A percentile compares a stretch with the other conserved stretches of the same genome.
Conservation (phyloP, 2,329 filamentous ascomycete species). For the Didymella lethalis region DNA sequence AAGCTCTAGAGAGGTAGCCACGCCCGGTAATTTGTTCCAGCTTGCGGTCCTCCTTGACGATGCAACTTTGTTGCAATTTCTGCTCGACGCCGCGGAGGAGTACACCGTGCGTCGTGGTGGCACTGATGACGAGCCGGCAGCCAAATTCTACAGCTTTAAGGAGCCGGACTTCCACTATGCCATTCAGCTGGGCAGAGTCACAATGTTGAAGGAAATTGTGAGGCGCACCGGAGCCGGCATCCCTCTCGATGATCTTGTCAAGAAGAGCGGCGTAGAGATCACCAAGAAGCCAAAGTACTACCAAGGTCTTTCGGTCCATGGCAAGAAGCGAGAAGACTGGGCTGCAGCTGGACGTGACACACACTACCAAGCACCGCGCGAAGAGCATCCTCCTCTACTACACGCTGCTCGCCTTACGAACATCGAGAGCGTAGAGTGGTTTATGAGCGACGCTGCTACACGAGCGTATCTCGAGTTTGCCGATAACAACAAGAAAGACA, state of each 20-base stretch:
- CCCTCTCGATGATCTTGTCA: slow-evolving; percentile 71
- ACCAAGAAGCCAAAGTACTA: slow-evolving; percentile 75
- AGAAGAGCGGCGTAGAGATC: slow-evolving; percentile 69
- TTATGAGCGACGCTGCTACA: slow-evolving; percentile 73
- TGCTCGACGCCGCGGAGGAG: slow-evolving; percentile 30
- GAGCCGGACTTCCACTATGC: slow-evolving; percentile 43
- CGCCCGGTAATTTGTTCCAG: slow-evolving; percentile 38
- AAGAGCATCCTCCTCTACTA: slow-evolving; percentile 64
- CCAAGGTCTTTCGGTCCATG: slow-evolving; percentile 70
- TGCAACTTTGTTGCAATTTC: slow-evolving; percentile 25
- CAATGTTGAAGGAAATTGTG: slow-evolving; percentile 71
- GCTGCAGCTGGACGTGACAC: slow-evolving; percentile 45
- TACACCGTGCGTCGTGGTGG: slow-evolving; percentile 16
- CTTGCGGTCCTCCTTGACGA: slow-evolving; percentile 41
- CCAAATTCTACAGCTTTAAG: slow-evolving; percentile 26
- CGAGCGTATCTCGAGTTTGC: slow-evolving; percentile 74
- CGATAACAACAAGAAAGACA: slow-evolving; percentile 66
- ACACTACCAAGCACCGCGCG: slow-evolving; percentile 9
- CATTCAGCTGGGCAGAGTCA: slow-evolving; percentile 58
- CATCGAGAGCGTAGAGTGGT: slow-evolving; percentile 77
- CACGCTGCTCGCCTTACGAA: slow-evolving; percentile 65
- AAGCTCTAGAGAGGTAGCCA: slow-evolving; percentile 4
- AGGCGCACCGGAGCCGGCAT: slow-evolving; percentile 72
- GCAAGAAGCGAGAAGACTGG: slow-evolving; percentile 79
- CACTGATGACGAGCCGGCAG: slow-evolving; percentile 23